Base-by-base conservation (phyloP, 2,329 filamentous ascomycete species). In the Xenosphaeropsis pyriputrescens region DNA sequence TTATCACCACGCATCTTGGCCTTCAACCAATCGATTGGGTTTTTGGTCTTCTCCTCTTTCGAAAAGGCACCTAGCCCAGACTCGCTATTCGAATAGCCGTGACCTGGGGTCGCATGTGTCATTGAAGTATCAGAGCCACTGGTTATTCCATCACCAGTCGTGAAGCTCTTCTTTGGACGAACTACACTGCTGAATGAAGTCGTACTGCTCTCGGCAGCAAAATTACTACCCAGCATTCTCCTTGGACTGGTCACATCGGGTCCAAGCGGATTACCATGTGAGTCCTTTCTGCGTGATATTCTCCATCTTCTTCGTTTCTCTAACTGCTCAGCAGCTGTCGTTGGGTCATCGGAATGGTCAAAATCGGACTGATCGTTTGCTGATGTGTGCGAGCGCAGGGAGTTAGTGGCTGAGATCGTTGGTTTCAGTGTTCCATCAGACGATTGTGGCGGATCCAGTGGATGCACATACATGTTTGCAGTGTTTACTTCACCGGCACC, bases 341-440 rank as follows among this genome's bases (percentile, higher is more conserved):
- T 49, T 1, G 57, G 48, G 22, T 85, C 81, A 18, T 86, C 83
- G 8, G 68, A 57, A 43, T 81, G 76, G 44, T 93, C 86, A 19
- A 77, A 54, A 52, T 94, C 86, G 0, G 85, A 93, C 16, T 79
- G 75, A 46, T 93, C 86, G 17, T 89, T 91, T 45, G 76, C 74
- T 2, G 71, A 75, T 1, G 71, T 72, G 34, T 69, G 68, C 1
- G 72, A 73, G 36, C 70, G 69, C 41, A 86, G 66, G 0, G 86
- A 93, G 2, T 78, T 74, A 1, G 82, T 74, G 0, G 84, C 84
- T 1, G 85, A 93, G 42, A 70, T 69, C 44, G 75, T 75, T 0
- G 78, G 75, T 45, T 73, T 77, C 22, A 88, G 55, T 0, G 70
- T 50, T 19, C 44, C 45, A 19, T 53, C 51, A 4, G 49, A 48